phyloP scores from a whole-genome alignment of 2,329 filamentous ascomycete species.

The Talaromyces islandicus region DNA sequence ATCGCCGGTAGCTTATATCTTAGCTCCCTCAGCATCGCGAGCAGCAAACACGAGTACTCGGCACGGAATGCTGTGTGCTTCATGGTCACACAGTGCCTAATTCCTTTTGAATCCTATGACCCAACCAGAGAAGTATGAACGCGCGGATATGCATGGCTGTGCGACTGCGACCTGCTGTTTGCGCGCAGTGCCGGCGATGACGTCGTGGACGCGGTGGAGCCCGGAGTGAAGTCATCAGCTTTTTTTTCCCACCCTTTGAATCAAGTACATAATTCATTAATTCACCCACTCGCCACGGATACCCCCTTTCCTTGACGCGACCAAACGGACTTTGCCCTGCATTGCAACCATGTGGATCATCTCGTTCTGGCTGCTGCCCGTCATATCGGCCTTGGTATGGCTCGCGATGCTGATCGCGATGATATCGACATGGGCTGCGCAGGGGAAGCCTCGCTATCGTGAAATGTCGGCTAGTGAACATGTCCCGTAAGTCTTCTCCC shows the following conservation, averaged over 20 bases:
- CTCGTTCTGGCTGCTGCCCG: constrained; percentile 50
- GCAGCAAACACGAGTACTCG: too few relatives aligned
- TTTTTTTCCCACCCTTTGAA: not conserved
- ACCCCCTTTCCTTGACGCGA: not conserved
- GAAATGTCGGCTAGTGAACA: constrained; percentile 48
- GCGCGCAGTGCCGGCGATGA: constrained; percentile 1
- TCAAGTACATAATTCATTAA: not conserved
- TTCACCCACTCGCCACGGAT: not conserved
- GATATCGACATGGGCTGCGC: constrained; percentile 50
- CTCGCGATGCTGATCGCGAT: constrained; percentile 55
- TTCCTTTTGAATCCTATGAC: not conserved
- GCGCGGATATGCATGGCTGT: not conserved
- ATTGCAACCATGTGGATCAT: constrained; percentile 38
- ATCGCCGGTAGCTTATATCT: too few relatives aligned
- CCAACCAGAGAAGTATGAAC: not conserved
- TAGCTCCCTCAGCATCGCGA: too few relatives aligned
- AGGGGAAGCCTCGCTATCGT: constrained; percentile 47
- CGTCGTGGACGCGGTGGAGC: constrained; percentile 3
- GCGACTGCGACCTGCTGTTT: not conserved
- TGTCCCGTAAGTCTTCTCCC: constrained; percentile 44
- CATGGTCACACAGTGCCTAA: not conserved
- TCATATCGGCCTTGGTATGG: constrained; percentile 54
- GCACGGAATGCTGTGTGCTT: too few relatives aligned
- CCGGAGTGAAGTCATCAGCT: not conserved
- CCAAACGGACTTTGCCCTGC: too few relatives aligned